A percentile compares a stretch with the other conserved stretches of the same genome.
Conservation (phyloP, 768 basidiomycete genomes). For the Amanita rimosa region DNA sequence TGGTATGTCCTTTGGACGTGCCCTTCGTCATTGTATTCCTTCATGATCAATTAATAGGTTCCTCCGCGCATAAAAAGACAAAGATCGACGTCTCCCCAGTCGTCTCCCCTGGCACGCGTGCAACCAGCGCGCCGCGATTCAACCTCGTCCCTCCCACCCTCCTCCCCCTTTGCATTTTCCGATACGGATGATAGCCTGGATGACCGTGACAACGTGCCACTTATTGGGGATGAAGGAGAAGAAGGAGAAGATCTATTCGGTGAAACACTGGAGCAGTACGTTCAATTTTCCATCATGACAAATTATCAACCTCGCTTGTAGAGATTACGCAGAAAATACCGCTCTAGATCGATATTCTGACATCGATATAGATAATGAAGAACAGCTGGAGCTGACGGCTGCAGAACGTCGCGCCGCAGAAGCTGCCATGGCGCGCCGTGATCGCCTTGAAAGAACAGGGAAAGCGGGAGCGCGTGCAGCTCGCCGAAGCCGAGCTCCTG, state of each 20-base stretch:
- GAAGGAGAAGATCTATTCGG: constrained; percentile 92
- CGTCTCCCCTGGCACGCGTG: constrained; percentile 32
- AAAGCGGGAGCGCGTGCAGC: constrained; percentile 65
- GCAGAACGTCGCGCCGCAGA: constrained; percentile 76
- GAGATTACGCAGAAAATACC: constrained; percentile 81
- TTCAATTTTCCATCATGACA: not conserved
- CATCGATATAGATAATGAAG: constrained; percentile 76
- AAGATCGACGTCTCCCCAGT: constrained; percentile 43
- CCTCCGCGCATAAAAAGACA: constrained; percentile 52
- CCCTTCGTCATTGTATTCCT: not conserved
- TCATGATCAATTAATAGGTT: not conserved
- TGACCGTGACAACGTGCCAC: constrained; percentile 54
- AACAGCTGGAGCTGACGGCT: constrained; percentile 54
- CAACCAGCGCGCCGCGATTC: constrained; percentile 43
- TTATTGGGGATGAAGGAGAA: constrained; percentile 64
- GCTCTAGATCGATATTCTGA: constrained; percentile 82
- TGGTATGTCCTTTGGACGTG: constrained; percentile 21
- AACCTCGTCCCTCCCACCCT: constrained; percentile 73
- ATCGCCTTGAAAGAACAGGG: constrained; percentile 61
- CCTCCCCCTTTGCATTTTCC: constrained; percentile 75
- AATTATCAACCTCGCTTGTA: constrained; percentile 16
- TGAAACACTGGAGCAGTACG: constrained; percentile 65
- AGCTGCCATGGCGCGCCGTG: constrained; percentile 77
- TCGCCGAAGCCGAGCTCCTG: constrained; percentile 71
- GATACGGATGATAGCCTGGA: constrained; percentile 79